Conservation (phyloP, 163 green algal genomes). For the Scenedesmus sp. region DNA sequence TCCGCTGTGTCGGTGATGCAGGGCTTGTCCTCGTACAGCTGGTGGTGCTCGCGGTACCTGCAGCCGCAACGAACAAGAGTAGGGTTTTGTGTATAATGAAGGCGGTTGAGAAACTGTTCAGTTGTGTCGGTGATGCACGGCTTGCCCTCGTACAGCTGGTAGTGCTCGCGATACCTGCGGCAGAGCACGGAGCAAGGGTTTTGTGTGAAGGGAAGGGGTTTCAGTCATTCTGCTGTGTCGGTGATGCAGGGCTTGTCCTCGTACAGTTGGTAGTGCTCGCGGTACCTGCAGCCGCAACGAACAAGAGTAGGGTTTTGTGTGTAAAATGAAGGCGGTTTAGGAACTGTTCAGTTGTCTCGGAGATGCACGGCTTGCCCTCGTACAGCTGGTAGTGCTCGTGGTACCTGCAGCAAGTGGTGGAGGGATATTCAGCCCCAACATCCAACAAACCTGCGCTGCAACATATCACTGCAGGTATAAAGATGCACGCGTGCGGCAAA, state of each 20-base stretch:
- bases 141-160: slow-evolving; percentile 83
- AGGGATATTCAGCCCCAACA: too few relatives aligned
- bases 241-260: slow-evolving; percentile 85
- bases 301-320: not conserved
- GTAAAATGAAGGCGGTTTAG: slow-evolving; percentile 59
- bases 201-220: too few relatives aligned
- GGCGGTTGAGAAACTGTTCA: slow-evolving; percentile 73
- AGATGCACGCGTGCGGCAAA: too few relatives aligned
- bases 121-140: slow-evolving; percentile 81
- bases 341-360: slow-evolving; percentile 77
- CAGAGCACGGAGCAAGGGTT: not conserved
- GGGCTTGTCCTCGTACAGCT: slow-evolving; percentile 83
- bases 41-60: slow-evolving; percentile 73
- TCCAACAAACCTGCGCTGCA: too few relatives aligned
- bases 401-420: slow-evolving; percentile 53
- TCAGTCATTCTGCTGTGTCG: slow-evolving; percentile 68
- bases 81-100: slow-evolving; percentile 19
- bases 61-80: not conserved
- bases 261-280: slow-evolving; percentile 80
- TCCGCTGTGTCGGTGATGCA: slow-evolving; percentile 83
- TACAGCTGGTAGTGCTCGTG: slow-evolving; percentile 79
- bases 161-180: slow-evolving; percentile 70
- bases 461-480: too few relatives aligned
- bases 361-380: slow-evolving; percentile 83
- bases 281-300: slow-evolving; percentile 52